Conservation (phyloP, 1,284 basidiomycete species). For the Bjerkandera adusta region DNA sequence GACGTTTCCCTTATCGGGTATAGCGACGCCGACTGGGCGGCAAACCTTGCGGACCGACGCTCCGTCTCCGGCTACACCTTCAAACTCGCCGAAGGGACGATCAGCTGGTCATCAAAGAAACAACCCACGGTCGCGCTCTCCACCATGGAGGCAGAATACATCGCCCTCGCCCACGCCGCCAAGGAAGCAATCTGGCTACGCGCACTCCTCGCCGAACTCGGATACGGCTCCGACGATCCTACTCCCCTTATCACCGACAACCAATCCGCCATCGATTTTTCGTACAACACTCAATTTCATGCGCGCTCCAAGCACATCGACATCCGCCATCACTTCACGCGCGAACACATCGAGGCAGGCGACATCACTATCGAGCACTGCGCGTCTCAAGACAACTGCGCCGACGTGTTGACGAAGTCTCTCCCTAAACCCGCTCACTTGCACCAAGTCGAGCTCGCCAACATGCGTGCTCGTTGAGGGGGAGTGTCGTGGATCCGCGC, state of each 20-base stretch:
- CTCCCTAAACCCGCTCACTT: slow-evolving; percentile 17
- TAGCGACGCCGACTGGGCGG: slow-evolving; percentile 34
- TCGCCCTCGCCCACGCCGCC: slow-evolving; percentile 28
- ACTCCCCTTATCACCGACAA: slow-evolving; percentile 10
- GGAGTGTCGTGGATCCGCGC: slow-evolving; percentile 19
- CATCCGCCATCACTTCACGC: slow-evolving; percentile 33
- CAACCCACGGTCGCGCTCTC: slow-evolving; percentile 32
- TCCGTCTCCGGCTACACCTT: slow-evolving; percentile 40
- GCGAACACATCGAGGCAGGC: slow-evolving; percentile 25
- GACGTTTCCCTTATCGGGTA: slow-evolving; percentile 27
- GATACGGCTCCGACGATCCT: slow-evolving; percentile 3
- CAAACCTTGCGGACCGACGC: slow-evolving; percentile 9
- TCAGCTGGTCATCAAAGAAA: slow-evolving; percentile 38
- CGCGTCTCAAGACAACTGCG: slow-evolving; percentile 29
- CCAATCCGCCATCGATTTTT: slow-evolving; percentile 16
- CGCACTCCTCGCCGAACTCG: slow-evolving; percentile 24
- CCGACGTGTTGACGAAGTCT: slow-evolving; percentile 43
- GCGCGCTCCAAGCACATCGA: slow-evolving; percentile 37
- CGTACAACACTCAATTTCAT: slow-evolving; percentile 33
- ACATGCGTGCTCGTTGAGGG: slow-evolving; percentile 13
- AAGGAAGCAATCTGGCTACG: slow-evolving; percentile 30
- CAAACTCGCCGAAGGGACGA: slow-evolving; percentile 23
- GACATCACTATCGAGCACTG: slow-evolving; percentile 30
- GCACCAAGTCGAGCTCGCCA: not conserved
- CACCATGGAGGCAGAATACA: slow-evolving; percentile 42